Conservation (phyloP, 1,284 basidiomycete species). For the Xerocomus subilludens region DNA sequence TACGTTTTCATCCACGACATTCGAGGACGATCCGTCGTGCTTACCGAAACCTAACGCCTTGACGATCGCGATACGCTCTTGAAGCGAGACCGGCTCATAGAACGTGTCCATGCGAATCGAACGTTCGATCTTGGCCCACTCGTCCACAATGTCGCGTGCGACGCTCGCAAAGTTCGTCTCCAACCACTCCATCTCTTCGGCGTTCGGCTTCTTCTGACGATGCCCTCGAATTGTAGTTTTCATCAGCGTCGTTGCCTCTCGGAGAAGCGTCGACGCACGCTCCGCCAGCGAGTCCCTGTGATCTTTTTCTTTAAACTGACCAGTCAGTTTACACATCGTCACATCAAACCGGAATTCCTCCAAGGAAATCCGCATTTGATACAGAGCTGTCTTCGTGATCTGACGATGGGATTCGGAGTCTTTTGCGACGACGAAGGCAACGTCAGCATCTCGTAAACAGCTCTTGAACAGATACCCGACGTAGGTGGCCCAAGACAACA, state of each 20-base stretch:
- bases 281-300: conserved; percentile 26
- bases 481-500: conserved; percentile 55
- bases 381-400: conserved; percentile 54
- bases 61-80: conserved; percentile 61
- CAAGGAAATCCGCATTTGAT: conserved; percentile 54
- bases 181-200: conserved; percentile 55
- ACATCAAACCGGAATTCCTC: conserved; percentile 53
- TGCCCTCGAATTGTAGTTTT: conserved; percentile 30
- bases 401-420: conserved; percentile 56
- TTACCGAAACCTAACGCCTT: conserved; percentile 58
- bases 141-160: conserved; percentile 52
- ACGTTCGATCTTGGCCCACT: conserved; percentile 53
- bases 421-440: conserved; percentile 56
- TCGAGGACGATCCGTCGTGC: neutral
- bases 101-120: conserved; percentile 53
- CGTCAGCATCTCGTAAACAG: conserved; percentile 57
- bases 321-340: conserved; percentile 42
- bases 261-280: conserved; percentile 19
- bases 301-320: conserved; percentile 27
- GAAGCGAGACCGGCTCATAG: conserved; percentile 58
- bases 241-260: conserved; percentile 29
- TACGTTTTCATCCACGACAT: neutral
- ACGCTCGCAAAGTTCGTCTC: conserved; percentile 50
- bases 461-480: conserved; percentile 57
- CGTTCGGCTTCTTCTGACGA: conserved; percentile 31